Conservation (phyloP, 2,329 filamentous ascomycete species). For the Torrubiella hemipterigena region DNA sequence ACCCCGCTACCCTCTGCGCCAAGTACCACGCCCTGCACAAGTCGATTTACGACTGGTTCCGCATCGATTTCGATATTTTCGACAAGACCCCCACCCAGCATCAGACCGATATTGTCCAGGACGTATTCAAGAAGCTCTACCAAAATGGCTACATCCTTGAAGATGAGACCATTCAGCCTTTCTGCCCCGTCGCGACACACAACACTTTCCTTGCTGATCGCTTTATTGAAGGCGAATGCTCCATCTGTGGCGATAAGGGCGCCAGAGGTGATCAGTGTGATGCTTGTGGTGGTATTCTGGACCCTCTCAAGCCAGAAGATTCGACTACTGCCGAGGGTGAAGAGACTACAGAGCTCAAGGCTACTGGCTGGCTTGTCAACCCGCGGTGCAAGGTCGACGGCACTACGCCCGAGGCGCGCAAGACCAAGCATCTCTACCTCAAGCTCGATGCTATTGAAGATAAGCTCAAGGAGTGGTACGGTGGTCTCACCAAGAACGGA, state of each 20-base stretch:
- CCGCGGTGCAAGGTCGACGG: conserved; percentile 88
- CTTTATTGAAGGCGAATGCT: conserved; percentile 71
- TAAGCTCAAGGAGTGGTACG: conserved; percentile 66
- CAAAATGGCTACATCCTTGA: conserved; percentile 84
- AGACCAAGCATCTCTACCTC: conserved; percentile 89
- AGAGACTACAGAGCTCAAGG: conserved; percentile 17
- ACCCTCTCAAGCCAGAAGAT: conserved; percentile 49
- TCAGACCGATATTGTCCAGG: conserved; percentile 87
- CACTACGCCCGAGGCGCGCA: conserved; percentile 62
- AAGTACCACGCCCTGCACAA: conserved; percentile 89
- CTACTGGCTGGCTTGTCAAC: conserved; percentile 52
- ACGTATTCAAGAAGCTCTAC: conserved; percentile 79
- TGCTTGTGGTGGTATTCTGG: conserved; percentile 59
- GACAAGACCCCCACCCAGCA: conserved; percentile 80
- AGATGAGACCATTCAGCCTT: conserved; percentile 77
- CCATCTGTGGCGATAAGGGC: conserved; percentile 59
- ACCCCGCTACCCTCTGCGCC: conserved; percentile 73
- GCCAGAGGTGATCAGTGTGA: conserved; percentile 66
- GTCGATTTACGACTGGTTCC: conserved; percentile 92
- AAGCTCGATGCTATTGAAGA: conserved; percentile 72
- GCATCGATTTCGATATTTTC: conserved; percentile 89
- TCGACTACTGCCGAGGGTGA: conserved; percentile 17
- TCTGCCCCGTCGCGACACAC: conserved; percentile 59
- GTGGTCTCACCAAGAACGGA: conserved; percentile 60
- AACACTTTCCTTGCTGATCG: conserved; percentile 72